A percentile compares a stretch with the other conserved stretches of the same genome.
These are phyloP conservation scores for Venturia nashicola DNA, from an alignment of 2,329 filamentous ascomycete species.

Conservation along the genomic window DNA sequence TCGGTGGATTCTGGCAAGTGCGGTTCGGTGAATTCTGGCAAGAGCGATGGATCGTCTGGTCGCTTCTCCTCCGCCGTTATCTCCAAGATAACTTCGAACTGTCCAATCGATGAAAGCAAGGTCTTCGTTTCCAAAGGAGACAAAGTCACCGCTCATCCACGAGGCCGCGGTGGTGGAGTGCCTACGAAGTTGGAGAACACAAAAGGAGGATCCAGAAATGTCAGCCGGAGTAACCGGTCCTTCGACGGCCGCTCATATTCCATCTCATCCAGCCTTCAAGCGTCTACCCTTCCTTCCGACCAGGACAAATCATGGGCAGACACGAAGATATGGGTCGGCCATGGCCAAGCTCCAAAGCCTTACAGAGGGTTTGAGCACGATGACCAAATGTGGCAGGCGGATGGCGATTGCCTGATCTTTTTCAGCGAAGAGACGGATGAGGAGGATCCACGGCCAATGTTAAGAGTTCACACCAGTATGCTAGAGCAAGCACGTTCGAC, in stretches of 20 bases:
- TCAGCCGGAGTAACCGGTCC: not conserved
- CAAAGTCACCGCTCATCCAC: slow-evolving; percentile 25
- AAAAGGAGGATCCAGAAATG: not conserved
- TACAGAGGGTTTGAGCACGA: slow-evolving; percentile 27
- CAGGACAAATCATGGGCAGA: slow-evolving; percentile 6
- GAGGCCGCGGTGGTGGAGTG: slow-evolving; percentile 26
- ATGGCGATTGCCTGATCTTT: slow-evolving; percentile 22
- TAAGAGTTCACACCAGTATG: slow-evolving; percentile 22
- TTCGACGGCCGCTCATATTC: not conserved
- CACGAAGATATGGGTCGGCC: slow-evolving; percentile 25
- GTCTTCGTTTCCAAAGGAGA: slow-evolving; percentile 22
- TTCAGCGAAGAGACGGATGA: slow-evolving; percentile 28
- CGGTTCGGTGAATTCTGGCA: slow-evolving; percentile 4
- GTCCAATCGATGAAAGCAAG: slow-evolving; percentile 16
- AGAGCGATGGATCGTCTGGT: slow-evolving; percentile 7
- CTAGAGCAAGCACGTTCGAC: slow-evolving; percentile 25
- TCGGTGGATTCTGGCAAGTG: slow-evolving; percentile 7
- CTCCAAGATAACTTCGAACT: not conserved
- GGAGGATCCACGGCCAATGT: slow-evolving; percentile 22
- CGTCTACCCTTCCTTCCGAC: not conserved
- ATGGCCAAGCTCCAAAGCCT: slow-evolving; percentile 18
- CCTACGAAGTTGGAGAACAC: slow-evolving; percentile 19
- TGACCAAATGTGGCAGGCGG: slow-evolving; percentile 22
- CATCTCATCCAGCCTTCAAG: not conserved
- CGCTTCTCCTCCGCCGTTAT: not conserved